A percentile compares a stretch with the other conserved stretches of the same genome.
These are phyloP conservation scores for Drechslerella dactyloides DNA, from an alignment of 2,329 filamentous ascomycete species.

Conservation along the genomic window DNA sequence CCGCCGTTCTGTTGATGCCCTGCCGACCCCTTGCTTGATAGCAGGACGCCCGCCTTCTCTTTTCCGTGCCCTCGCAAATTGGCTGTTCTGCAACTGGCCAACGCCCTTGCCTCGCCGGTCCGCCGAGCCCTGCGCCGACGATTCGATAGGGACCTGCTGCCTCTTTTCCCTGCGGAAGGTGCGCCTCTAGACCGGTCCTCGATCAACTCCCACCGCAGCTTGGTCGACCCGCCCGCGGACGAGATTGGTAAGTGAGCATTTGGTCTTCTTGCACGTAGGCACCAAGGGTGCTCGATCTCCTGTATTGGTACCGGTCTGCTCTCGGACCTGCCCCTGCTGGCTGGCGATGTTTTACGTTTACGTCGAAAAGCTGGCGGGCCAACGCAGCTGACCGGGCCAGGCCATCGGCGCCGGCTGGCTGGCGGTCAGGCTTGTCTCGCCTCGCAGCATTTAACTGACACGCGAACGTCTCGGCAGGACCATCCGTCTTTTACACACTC, in stretches of 20 bases:
- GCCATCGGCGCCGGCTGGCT: too few species aligned
- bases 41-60: neutral
- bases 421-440: neutral
- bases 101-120: neutral
- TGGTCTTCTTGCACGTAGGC: too few species aligned
- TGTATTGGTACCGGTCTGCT: neutral
- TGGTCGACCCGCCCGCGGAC: neutral
- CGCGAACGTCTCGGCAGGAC: slow-evolving; percentile 6
- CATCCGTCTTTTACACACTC: neutral
- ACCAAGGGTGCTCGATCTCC: too few species aligned
- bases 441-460: neutral
- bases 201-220: neutral
- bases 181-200: neutral
- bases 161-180: slow-evolving; percentile 2
- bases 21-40: slow-evolving; percentile 8
- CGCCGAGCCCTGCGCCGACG: too few species aligned
- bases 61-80: slow-evolving; percentile 5
- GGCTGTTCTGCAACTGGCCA: neutral
- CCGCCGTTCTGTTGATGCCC: neutral
- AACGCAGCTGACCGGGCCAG: neutral
- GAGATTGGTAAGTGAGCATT: neutral
- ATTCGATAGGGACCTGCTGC: neutral
- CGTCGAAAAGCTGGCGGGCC: slow-evolving; percentile 7
- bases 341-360: slow-evolving; percentile 26
- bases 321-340: slow-evolving; percentile 2